Conservation (phyloP, 176 grass and related monocot species). For the Thalia dealbata region DNA sequence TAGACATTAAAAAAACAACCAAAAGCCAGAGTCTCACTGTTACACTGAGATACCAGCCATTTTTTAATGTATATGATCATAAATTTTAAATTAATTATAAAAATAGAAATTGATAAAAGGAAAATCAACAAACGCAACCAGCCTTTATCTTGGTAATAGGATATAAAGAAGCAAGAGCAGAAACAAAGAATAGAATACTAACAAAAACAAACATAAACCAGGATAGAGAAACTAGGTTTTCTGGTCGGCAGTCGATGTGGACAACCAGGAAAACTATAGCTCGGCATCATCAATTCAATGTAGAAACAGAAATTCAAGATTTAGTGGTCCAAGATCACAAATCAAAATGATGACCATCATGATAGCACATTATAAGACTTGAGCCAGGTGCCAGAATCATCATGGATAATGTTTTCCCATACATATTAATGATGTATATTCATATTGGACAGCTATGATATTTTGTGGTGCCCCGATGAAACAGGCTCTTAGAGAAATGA, state of each 20-base stretch:
- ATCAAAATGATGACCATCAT: neutral
- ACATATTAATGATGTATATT: neutral
- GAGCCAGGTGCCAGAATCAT: neutral
- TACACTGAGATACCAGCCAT: too few relatives aligned
- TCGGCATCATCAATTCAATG: neutral
- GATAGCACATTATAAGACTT: neutral
- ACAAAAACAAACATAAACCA: neutral
- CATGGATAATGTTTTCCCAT: neutral
- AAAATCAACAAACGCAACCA: neutral
- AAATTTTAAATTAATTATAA: neutral
- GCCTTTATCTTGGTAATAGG: neutral
- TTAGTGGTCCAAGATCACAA: neutral
- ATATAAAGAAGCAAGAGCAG: neutral
- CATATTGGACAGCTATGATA: slow-evolving; percentile 33
- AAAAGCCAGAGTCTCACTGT: too few relatives aligned
- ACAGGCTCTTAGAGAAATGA: slow-evolving; percentile 5
- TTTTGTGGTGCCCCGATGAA: slow-evolving; percentile 3
- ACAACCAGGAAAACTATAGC: neutral
- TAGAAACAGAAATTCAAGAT: neutral
- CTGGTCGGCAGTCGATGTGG: neutral
- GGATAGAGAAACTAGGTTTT: neutral
- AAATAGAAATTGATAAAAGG: neutral
- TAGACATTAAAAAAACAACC: neutral
- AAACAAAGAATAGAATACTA: too few relatives aligned
- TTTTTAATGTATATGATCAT: neutral